Base-by-base conservation (phyloP, 2,329 filamentous ascomycete species). In the Venturiaceae sp. region DNA sequence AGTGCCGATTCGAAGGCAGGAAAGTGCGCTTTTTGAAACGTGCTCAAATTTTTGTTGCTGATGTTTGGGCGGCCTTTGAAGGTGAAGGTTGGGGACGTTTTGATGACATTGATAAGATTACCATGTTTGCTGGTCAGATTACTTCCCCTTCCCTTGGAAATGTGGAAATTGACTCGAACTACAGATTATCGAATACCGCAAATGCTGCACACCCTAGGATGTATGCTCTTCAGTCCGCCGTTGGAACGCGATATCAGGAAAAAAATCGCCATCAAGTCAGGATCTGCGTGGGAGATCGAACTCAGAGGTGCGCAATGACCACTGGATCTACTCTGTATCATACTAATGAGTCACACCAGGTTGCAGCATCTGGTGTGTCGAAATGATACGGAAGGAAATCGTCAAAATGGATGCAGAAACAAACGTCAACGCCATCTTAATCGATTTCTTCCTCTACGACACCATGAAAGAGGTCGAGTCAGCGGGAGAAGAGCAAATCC, bases 381-480 rank as follows among this genome's bases (percentile, higher is more conserved):
- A 99, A 71, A 75, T 96, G 62, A 87, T 99, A 63, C 80, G 85
- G 57, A 81, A 87, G 34, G 89, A 96, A 69, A 97, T 99, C 55
- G 67, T 85, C 59, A 81, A 78, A 50, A 72, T 83, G 14, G 84
- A 96, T 66, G 88, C 91, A 1, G 84, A 86, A 9, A 80, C 85
- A 1, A 74, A 75, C 16, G 71, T 87, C 62, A 99, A 99, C 69
- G 92, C 94, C 28, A 90, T 97, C 39, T 72, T 99, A 65, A 94
- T 99, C 62, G 94, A 99, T 72, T 99, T 97, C 74, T 96, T 96
- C 72, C 76, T 99, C 58, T 99, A 99, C 69, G 94, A 99, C 74
- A 84, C 87, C 19, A 91, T 94, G 75, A 99, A 97, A 71, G 87
- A 90, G 67, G 72, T 88, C 68, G 92, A 97, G 71, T 28, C 7